phyloP scores from a whole-genome alignment of 305 asterid species.

The Solanum chacoense region DNA sequence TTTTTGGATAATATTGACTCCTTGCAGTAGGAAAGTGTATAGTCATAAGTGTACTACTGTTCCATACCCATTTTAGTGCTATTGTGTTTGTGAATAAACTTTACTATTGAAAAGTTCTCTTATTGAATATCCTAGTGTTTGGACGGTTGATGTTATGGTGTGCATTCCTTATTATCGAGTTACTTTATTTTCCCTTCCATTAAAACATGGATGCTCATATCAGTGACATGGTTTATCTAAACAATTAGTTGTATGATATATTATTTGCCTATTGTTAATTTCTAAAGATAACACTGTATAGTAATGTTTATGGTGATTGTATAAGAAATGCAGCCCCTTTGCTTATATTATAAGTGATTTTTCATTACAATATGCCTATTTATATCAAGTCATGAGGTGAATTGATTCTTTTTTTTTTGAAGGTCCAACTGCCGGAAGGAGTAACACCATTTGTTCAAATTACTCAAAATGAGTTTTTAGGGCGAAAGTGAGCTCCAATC shows the following conservation, averaged over 20 bases:
- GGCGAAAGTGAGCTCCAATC: constrained; percentile 45
- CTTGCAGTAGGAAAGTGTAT: neutral
- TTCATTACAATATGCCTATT: neutral
- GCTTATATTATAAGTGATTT: neutral
- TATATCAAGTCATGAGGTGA: constrained; percentile 8
- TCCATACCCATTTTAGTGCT: neutral
- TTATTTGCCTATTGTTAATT: neutral
- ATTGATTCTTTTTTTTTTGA: constrained; percentile 14
- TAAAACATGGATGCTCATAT: neutral
- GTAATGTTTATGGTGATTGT: neutral
- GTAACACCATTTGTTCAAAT: constrained; percentile 48
- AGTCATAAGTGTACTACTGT: neutral
- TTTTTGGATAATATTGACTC: neutral
- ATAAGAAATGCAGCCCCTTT: neutral
- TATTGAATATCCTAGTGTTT: neutral
- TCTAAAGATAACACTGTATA: neutral
- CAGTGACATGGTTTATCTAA: neutral
- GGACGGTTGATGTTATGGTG: neutral
- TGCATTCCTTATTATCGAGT: neutral
- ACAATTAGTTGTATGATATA: neutral
- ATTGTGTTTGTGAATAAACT: neutral
- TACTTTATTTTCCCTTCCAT: neutral
- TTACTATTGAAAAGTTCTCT: neutral
- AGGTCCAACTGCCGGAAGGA: constrained; percentile 52
- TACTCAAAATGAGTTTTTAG: constrained; percentile 47